Evolutionary conservation across 2,329 filamentous ascomycete species (phyloP).

Genomic region (Sclerotinia spermophila): DNA sequence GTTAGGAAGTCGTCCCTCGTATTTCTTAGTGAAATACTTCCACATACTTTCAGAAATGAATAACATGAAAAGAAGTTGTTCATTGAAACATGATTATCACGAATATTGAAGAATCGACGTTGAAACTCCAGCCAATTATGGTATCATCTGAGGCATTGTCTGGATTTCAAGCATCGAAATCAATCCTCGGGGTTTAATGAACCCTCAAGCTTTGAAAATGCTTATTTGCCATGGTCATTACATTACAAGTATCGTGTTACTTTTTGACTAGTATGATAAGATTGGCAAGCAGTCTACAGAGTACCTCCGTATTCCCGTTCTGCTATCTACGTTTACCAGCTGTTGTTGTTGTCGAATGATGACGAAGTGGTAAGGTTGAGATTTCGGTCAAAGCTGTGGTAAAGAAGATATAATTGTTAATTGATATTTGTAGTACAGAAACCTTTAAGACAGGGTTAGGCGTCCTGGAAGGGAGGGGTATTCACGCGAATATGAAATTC

Average conservation of each 20-base stretch:
- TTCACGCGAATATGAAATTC: background rate
- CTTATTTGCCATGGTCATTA: background rate
- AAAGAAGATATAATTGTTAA: background rate
- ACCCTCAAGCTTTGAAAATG: background rate
- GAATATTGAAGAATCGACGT: background rate
- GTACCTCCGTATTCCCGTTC: background rate
- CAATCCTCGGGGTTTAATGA: background rate
- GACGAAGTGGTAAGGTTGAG: no score
- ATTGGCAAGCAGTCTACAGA: background rate
- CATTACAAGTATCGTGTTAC: background rate
- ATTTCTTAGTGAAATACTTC: background rate
- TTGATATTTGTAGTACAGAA: background rate
- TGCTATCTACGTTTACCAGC: background rate
- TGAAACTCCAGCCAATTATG: background rate
- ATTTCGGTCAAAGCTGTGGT: no score
- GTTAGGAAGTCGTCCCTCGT: background rate
- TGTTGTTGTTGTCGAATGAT: background rate
- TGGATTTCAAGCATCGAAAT: background rate
- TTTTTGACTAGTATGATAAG: background rate
- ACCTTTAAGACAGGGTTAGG: no score
- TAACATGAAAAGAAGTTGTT: background rate
- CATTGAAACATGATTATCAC: background rate
- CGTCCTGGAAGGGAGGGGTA: background rate
- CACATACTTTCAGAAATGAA: background rate
- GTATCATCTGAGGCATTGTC: background rate